Conservation (phyloP, 2,329 filamentous ascomycete genomes). For the Hawksworthiomyces lignivorus region DNA sequence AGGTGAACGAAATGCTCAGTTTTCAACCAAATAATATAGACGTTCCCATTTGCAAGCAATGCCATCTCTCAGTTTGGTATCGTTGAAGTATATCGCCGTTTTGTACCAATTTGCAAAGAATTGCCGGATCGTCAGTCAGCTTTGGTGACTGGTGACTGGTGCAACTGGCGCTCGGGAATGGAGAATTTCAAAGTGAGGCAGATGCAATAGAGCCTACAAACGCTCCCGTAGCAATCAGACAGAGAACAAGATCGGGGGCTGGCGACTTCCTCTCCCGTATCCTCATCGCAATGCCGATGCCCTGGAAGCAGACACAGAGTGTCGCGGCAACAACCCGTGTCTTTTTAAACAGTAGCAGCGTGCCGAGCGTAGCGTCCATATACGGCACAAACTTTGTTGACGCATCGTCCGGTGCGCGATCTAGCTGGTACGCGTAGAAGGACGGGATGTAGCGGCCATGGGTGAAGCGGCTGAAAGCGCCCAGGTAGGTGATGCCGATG, state of each 20-base stretch:
- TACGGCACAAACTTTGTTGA: constrained; percentile 15
- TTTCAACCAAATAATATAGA: no score
- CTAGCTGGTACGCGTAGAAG: constrained; percentile 19
- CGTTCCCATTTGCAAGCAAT: no score
- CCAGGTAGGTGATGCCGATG: constrained; percentile 12
- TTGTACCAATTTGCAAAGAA: no score
- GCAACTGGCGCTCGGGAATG: no score
- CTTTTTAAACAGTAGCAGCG: constrained; percentile 5
- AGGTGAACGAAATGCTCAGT: no score
- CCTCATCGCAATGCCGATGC: constrained; percentile 14
- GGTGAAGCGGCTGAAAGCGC: constrained; percentile 17
- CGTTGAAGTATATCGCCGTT: no score
- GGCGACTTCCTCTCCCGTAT: constrained; percentile 4
- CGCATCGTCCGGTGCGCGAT: constrained; percentile 16
- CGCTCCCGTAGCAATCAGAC: not conserved
- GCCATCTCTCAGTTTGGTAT: no score
- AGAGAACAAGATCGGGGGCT: constrained; percentile 6
- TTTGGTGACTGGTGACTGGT: no score
- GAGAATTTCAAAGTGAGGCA: not conserved
- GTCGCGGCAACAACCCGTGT: constrained; percentile 5
- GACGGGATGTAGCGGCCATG: constrained; percentile 17
- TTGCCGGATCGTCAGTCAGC: no score
- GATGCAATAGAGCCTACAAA: not conserved
- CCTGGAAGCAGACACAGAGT: constrained; percentile 11
- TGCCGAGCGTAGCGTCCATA: constrained; percentile 13